Base-by-base conservation (phyloP, 1,284 basidiomycete species). In the Phylloporus sp. region DNA sequence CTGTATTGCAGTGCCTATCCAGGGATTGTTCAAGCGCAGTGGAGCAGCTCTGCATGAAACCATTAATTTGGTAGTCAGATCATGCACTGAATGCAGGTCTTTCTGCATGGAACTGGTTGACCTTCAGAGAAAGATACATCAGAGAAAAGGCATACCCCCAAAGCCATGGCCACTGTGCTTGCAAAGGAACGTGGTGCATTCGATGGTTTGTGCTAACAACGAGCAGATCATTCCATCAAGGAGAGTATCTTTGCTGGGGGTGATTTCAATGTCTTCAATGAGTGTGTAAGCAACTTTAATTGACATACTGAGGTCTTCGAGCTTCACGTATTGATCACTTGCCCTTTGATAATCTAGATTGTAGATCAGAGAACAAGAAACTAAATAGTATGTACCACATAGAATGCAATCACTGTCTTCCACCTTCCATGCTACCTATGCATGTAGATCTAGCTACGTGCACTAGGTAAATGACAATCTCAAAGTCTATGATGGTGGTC, bases 151-250 rank as follows among this genome's bases (percentile, higher is more conserved):
- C 24, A 53, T 64, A 78, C 77, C 65, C 62, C 68, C 67, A 44
- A 79, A 78, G 10, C 76, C 75, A 57, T 72, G 64, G 0, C 72
- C 71, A 50, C 64, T 70, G 47, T 72, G 79, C 62, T 78, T 77
- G 11, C 70, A 71, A 56, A 78, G 66, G 58, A 78, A 78, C 58
- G 77, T 69, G 28, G 63, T 72, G 24, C 77, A 78, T 66, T 79
- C 76, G 2, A 77, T 64, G 1, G 76, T 78, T 56, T 77, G 77
- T 8, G 68, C 66, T 5, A 74, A 44, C 22, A 79, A 64, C 2
- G 62, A 58, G 12, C 62, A 64, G 54, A 79, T 70, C n/a, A 64
- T 69, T 47, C 66, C 61, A 47, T 78, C 73, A 2, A 78, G 70
- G 2, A 34, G 32, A 69, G 65, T 51, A 78, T 70, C 60, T 65